Evolutionary conservation across 2,329 filamentous ascomycete species (phyloP), one percentile per base, ranked within the genome.

Genomic region (Colletotrichum sp.): DNA sequence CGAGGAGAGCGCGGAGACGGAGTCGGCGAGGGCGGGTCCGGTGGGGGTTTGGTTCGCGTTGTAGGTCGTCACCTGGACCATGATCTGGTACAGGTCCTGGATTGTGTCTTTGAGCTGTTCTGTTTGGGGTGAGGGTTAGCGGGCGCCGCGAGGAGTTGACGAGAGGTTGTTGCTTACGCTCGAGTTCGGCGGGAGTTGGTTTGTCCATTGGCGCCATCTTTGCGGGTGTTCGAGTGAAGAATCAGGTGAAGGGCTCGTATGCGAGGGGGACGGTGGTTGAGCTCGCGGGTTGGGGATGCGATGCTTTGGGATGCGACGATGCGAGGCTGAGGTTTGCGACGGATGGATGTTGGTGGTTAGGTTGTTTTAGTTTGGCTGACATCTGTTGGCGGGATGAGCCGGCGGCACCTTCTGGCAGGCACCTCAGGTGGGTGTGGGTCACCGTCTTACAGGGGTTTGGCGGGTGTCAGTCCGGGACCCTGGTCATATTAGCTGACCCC

Each of bases 61-160:
- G 85, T 93, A 94, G 74, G 89, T 88, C 36, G 90, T 88, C 32
- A 90, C 87, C 81, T 93, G 91, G 61, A 93, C 90, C 87, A 92
- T 91, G 75, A 93, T 84, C 79, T 92, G 88, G 86, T 91, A 93
- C 55, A 93, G 88, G 79, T 92, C 90, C 80, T 93, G 90, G 82
- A 93, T 91, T 76, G 92, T 87, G 79, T 91, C 88, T 81, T 92
- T 91, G 84, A 92, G 86, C 83, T 91, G 87, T 79, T 89, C 91
- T 92, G 79, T 6, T 64, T 52, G 6, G 18, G 9, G 39, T 21
- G 13, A 14, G n/a, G 18, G 60, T 70, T 55, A 65, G 71, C 48
- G 24, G 18, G 16, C 14, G 39, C 12, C 21, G 7, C 16, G 12
- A 59, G n/a, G 43, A 24, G 43, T 52, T 24, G 36, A 39, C 36